A percentile compares a stretch with the other conserved stretches of the same genome.
phyloP scores from a whole-genome alignment of 306 rosid species.

The Quillaja saponaria region DNA sequence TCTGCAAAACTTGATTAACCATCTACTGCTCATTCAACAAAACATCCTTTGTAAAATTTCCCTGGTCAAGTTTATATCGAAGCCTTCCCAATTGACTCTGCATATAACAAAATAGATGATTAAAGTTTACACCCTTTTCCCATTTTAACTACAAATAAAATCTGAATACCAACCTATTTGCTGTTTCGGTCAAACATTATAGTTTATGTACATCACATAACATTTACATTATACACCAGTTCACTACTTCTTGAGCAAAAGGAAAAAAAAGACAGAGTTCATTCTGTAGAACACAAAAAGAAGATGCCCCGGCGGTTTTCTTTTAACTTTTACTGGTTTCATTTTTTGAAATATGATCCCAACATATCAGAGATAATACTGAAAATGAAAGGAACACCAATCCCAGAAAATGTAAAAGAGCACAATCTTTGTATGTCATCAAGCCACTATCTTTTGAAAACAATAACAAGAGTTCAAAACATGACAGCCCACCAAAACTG shows the following conservation, averaged over 20 bases:
- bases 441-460: background rate
- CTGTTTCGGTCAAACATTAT: background rate
- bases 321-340: too few relatives aligned
- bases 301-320: too few relatives aligned
- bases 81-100: slow-evolving; percentile 49
- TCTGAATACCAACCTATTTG: background rate
- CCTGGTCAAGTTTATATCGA: slow-evolving; percentile 27
- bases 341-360: background rate
- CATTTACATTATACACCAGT: background rate
- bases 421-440: slow-evolving; percentile 8
- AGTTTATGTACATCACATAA: background rate
- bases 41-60: slow-evolving; percentile 45
- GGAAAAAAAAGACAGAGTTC: too few relatives aligned
- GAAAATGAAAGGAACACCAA: background rate
- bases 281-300: too few relatives aligned
- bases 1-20: slow-evolving; percentile 28
- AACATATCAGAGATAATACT: background rate
- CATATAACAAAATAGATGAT: slow-evolving; percentile 10
- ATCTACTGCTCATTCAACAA: slow-evolving; percentile 32
- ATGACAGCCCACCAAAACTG: slow-evolving; percentile 12
- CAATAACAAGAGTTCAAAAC: slow-evolving; percentile 8
- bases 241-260: background rate
- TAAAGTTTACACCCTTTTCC: slow-evolving; percentile 5
- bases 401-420: slow-evolving; percentile 20
- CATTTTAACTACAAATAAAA: background rate